Evolutionary conservation across 768 basidiomycete species (phyloP).

Genomic region (Podaxis pistillaris): DNA sequence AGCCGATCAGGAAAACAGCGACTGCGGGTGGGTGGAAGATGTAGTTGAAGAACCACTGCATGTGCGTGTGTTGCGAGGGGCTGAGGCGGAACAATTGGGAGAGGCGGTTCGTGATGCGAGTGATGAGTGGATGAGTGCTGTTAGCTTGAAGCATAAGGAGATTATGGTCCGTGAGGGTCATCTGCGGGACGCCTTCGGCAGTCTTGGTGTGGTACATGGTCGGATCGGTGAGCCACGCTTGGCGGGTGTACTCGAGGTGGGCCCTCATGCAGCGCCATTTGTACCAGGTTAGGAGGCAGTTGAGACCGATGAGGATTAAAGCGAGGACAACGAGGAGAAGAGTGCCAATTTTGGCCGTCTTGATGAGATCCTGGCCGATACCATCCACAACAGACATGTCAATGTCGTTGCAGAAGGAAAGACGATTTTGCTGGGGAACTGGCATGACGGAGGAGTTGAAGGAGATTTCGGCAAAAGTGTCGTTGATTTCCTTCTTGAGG

Average conservation of each 20-base stretch:
- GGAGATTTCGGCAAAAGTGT: constrained; percentile 70
- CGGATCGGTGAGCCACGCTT: constrained; percentile 77
- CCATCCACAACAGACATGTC: constrained; percentile 88
- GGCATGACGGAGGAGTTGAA: constrained; percentile 76
- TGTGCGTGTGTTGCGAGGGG: constrained; percentile 60
- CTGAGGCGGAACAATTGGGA: constrained; percentile 51
- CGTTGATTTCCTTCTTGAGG: constrained; percentile 86
- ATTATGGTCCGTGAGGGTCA: constrained; percentile 72
- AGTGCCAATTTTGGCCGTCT: constrained; percentile 76
- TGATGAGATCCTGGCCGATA: constrained; percentile 75
- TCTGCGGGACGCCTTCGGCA: constrained; percentile 39
- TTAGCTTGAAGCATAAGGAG: constrained; percentile 72
- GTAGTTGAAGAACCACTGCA: constrained; percentile 90
- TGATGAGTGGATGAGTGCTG: constrained; percentile 71
- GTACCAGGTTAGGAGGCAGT: constrained; percentile 85
- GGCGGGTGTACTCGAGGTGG: constrained; percentile 68
- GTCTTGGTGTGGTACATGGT: constrained; percentile 45
- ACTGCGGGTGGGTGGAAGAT: constrained; percentile 90
- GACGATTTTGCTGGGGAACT: constrained; percentile 64
- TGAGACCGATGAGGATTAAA: constrained; percentile 68
- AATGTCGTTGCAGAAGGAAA: constrained; percentile 75
- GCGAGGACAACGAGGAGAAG: constrained; percentile 70
- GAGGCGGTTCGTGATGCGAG: constrained; percentile 57
- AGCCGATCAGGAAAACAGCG: constrained; percentile 89
- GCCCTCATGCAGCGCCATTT: constrained; percentile 73